Evolutionary conservation across 257 asterid genomes (phyloP).

Genomic region (Lithospermum erythrorhizon): DNA sequence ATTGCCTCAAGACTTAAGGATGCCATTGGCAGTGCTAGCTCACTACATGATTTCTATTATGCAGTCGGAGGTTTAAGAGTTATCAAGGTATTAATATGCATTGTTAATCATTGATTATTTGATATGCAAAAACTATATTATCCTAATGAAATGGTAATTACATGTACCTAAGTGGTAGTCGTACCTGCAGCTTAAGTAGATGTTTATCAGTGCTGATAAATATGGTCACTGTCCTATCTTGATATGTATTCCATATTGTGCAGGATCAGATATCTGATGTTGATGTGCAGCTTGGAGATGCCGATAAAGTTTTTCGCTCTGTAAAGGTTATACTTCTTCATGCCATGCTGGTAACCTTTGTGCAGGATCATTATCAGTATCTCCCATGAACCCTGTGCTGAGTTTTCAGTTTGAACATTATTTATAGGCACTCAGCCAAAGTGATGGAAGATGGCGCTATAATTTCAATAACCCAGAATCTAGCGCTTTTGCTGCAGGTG

Average conservation of each 20-base stretch:
- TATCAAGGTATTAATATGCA: conserved; percentile 42
- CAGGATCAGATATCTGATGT: conserved; percentile 63
- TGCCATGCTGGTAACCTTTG: background rate
- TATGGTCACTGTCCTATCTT: background rate
- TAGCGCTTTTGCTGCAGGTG: conserved; percentile 89
- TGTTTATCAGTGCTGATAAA: background rate
- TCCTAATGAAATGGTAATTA: too few species aligned
- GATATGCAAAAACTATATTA: background rate
- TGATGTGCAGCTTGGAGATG: conserved; percentile 60
- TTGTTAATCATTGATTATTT: background rate
- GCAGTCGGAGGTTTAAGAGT: conserved; percentile 57
- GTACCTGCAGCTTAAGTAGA: background rate
- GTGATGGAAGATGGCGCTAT: conserved; percentile 98
- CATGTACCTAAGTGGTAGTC: conserved; percentile 1
- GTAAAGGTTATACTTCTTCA: conserved; percentile 46
- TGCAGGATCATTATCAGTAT: background rate
- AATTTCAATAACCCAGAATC: conserved; percentile 76
- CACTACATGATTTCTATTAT: conserved; percentile 67
- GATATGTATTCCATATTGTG: conserved; percentile 13
- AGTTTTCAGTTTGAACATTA: conserved; percentile 4
- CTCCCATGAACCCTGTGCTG: conserved; percentile 12
- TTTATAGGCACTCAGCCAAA: conserved; percentile 85
- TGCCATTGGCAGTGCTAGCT: conserved; percentile 39
- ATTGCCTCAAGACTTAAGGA: conserved; percentile 52
- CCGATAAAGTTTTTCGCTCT: conserved; percentile 54